Evolutionary conservation across 352 stramenopile genomes (phyloP).

Genomic region (Thalassiosira hispida): DNA sequence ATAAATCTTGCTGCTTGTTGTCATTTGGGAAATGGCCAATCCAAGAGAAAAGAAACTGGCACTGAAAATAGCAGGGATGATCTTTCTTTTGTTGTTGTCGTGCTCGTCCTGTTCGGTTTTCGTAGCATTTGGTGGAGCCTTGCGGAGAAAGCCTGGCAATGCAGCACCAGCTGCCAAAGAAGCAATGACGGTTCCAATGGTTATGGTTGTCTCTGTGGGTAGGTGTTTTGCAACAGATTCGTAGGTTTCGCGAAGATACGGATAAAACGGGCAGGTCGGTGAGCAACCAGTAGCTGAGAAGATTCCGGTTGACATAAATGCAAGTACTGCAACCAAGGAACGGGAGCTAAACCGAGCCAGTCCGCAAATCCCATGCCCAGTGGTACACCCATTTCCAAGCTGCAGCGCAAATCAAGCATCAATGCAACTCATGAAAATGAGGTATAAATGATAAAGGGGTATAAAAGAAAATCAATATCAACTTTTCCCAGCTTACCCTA

Average conservation of each 20-base stretch:
- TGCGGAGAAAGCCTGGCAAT: conserved; percentile 33
- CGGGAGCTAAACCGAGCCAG: conserved; percentile 62
- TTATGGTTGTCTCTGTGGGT: conserved; percentile 36
- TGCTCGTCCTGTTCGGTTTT: conserved; percentile 29
- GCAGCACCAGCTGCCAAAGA: conserved; percentile 25
- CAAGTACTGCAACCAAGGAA: conserved; percentile 72
- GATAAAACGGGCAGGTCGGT: conserved; percentile 33
- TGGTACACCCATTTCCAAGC: conserved; percentile 64
- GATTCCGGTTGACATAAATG: conserved; percentile 74
- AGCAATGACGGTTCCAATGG: conserved; percentile 45
- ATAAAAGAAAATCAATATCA: not conserved
- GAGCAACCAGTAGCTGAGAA: conserved; percentile 47
- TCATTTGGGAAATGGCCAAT: conserved; percentile 71
- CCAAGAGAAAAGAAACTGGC: conserved; percentile 69
- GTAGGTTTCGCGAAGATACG: conserved; percentile 33
- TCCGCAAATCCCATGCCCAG: conserved; percentile 62
- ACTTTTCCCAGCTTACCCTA: conserved; percentile 24
- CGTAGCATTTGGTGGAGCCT: conserved; percentile 24
- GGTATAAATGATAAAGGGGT: not conserved
- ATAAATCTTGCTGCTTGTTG: conserved; percentile 64
- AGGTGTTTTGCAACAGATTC: conserved; percentile 30
- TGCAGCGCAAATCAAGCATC: conserved; percentile 1
- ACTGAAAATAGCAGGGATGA: conserved; percentile 50
- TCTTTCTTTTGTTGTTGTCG: conserved; percentile 52
- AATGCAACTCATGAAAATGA: conserved; percentile 5